These are phyloP conservation scores for Nymphaea thermarum DNA, from an alignment of 164 flowering plant genomes.

Conservation along the genomic window DNA sequence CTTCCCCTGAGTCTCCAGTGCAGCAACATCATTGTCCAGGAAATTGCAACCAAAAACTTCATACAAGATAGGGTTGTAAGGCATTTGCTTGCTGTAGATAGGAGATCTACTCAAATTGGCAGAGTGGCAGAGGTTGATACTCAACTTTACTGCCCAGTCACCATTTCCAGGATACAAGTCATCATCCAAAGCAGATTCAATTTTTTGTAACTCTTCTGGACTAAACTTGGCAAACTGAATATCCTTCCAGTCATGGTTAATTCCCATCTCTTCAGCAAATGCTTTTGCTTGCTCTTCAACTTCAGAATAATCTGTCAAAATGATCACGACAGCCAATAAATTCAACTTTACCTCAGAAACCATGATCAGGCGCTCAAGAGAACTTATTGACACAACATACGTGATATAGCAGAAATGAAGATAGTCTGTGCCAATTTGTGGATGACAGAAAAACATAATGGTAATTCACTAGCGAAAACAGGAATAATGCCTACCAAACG, in stretches of 20 bases:
- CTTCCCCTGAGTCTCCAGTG: slow-evolving; percentile 20
- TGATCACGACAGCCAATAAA: no score
- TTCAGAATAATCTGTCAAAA: slow-evolving; percentile 64
- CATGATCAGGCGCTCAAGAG: no score
- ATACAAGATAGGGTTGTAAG: slow-evolving; percentile 73
- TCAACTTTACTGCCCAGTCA: slow-evolving; percentile 95
- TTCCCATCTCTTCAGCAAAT: slow-evolving; percentile 60
- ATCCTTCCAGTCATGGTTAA: slow-evolving; percentile 51
- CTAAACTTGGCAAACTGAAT: slow-evolving; percentile 43
- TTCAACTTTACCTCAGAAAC: no score
- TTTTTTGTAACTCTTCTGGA: slow-evolving; percentile 48
- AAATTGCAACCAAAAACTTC: slow-evolving; percentile 70
- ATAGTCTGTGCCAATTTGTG: no score
- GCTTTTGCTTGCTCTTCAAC: slow-evolving; percentile 65
- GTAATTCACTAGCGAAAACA: no score
- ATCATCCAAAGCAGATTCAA: slow-evolving; percentile 55
- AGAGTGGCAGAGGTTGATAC: slow-evolving; percentile 82
- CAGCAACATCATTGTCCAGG: slow-evolving; percentile 23
- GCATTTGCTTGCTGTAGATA: slow-evolving; percentile 93
- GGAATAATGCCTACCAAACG: no score
- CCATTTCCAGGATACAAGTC: slow-evolving; percentile 60
- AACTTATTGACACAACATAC: no score
- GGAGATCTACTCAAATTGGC: slow-evolving; percentile 81
- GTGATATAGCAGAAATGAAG: no score
- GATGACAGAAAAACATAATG: no score